Evolutionary conservation across 805 yeast genomes (phyloP).

Genomic region (Kurtzmaniella cleridarum): DNA sequence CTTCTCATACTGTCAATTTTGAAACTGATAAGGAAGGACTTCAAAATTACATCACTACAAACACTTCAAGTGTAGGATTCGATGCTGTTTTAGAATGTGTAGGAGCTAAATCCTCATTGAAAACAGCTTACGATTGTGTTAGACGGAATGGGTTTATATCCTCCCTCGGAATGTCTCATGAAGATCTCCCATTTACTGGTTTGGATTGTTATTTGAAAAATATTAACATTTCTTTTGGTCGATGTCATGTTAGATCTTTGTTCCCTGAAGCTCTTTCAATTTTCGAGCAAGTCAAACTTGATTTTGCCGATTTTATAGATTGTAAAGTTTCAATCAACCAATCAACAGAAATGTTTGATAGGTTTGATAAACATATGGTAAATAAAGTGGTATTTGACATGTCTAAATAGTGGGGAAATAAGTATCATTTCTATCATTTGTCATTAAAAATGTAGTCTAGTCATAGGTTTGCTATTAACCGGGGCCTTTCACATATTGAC

Average conservation of each 20-base stretch:
- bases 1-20: conserved; percentile 41
- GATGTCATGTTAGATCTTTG: conserved; percentile 58
- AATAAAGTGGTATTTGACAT: conserved; percentile 48
- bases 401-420: conserved; percentile 2
- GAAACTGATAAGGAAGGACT: conserved; percentile 26
- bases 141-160: conserved; percentile 55
- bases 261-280: conserved; percentile 47
- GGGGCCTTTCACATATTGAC: too few relatives aligned
- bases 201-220: conserved; percentile 55
- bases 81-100: conserved; percentile 60
- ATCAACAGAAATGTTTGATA: conserved; percentile 41
- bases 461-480: too few relatives aligned
- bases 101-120: conserved; percentile 48
- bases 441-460: too few relatives aligned
- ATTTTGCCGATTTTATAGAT: conserved; percentile 51
- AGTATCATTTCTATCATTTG: too few relatives aligned
- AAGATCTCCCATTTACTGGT: conserved; percentile 49
- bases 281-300: conserved; percentile 38
- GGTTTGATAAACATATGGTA: conserved; percentile 50
- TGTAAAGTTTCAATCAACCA: conserved; percentile 39
- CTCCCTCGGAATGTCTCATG: conserved; percentile 59
- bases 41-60: conserved; percentile 22
- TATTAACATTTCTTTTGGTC: conserved; percentile 52
- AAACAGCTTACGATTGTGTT: conserved; percentile 46
- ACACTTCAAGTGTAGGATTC: conserved; percentile 46